phyloP scores from a whole-genome alignment of 768 basidiomycete genomes.

The Cytidiella melzeri region DNA sequence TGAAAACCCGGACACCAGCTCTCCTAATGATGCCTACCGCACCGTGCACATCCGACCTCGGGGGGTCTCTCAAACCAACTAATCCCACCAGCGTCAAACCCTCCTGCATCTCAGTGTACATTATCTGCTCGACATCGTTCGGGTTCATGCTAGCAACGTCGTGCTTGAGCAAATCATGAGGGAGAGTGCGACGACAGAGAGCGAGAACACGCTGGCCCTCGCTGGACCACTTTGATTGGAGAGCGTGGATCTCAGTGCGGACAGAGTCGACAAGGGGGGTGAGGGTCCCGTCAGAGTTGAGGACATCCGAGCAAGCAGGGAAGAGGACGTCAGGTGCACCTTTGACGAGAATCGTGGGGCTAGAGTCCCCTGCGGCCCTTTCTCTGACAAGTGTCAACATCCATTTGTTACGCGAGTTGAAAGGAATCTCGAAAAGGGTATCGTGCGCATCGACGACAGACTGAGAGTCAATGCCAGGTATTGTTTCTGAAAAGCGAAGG shows the following conservation, averaged over 20 bases:
- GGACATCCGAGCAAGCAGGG: conserved; percentile 30
- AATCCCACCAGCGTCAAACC: conserved; percentile 51
- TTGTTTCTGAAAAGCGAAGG: conserved; percentile 40
- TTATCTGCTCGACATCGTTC: conserved; percentile 37
- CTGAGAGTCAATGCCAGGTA: conserved; percentile 8
- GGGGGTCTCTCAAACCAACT: conserved; percentile 56
- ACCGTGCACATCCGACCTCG: conserved; percentile 46
- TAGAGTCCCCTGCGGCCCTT: conserved; percentile 19
- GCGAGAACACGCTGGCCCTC: conserved; percentile 57
- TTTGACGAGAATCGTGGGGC: conserved; percentile 42
- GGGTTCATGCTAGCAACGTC: conserved; percentile 25
- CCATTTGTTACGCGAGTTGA: conserved; percentile 47
- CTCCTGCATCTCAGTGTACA: conserved; percentile 37
- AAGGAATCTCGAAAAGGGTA: conserved; percentile 26
- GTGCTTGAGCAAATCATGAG: conserved; percentile 20
- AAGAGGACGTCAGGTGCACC: conserved; percentile 57
- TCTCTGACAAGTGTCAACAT: conserved; percentile 41
- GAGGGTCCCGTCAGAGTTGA: conserved; percentile 29
- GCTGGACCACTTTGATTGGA: conserved; percentile 45
- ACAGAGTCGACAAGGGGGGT: conserved; percentile 25
- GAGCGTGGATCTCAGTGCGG: conserved; percentile 25
- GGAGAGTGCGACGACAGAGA: conserved; percentile 42
- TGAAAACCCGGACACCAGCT: conserved; percentile 57
- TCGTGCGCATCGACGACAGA: conserved; percentile 11
- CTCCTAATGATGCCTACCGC: conserved; percentile 45